These are phyloP conservation scores for Cyberlindnera mrakii DNA, from an alignment of 805 yeast genomes.

Conservation along the genomic window DNA sequence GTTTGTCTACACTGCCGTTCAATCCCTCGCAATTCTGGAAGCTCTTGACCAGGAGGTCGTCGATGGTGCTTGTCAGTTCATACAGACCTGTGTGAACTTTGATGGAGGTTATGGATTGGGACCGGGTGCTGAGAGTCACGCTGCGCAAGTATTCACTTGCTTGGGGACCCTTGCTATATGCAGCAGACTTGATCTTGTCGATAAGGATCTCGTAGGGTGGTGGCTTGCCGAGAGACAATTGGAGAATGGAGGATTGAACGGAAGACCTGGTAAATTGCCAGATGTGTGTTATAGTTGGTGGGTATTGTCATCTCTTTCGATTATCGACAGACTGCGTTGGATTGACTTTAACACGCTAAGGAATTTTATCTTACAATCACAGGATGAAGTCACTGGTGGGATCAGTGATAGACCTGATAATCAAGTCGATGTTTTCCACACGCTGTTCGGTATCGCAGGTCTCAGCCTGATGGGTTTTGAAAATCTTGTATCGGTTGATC, in stretches of 20 bases:
- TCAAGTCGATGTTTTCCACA: slow-evolving; percentile 89
- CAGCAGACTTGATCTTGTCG: slow-evolving; percentile 42
- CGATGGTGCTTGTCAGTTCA: slow-evolving; percentile 59
- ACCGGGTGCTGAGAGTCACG: slow-evolving; percentile 94
- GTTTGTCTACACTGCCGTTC: slow-evolving; percentile 78
- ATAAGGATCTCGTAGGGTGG: slow-evolving; percentile 51
- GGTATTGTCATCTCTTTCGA: slow-evolving; percentile 75
- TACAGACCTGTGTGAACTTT: slow-evolving; percentile 71
- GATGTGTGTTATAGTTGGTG: slow-evolving; percentile 99
- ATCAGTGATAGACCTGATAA: slow-evolving; percentile 89
- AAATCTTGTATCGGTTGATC: slow-evolving; percentile 62
- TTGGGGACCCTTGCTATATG: slow-evolving; percentile 74
- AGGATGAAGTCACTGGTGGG: slow-evolving; percentile 79
- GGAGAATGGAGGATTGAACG: slow-evolving; percentile 84
- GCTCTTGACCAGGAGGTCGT: slow-evolving; percentile 49
- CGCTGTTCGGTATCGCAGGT: slow-evolving; percentile 86
- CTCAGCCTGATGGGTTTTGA: slow-evolving; percentile 67
- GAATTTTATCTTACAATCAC: slow-evolving; percentile 67
- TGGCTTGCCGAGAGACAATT: slow-evolving; percentile 94
- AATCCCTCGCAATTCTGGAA: slow-evolving; percentile 64
- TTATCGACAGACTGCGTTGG: slow-evolving; percentile 66
- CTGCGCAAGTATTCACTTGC: slow-evolving; percentile 88
- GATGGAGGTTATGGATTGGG: slow-evolving; percentile 94
- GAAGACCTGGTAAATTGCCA: slow-evolving; percentile 91
- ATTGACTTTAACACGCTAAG: slow-evolving; percentile 61